Percentiles rank a stretch among this genome's conserved stretches.
Evolutionary conservation across 306 rosid genomes (phyloP).

Genomic region (Trichosanthes cucumerina): DNA sequence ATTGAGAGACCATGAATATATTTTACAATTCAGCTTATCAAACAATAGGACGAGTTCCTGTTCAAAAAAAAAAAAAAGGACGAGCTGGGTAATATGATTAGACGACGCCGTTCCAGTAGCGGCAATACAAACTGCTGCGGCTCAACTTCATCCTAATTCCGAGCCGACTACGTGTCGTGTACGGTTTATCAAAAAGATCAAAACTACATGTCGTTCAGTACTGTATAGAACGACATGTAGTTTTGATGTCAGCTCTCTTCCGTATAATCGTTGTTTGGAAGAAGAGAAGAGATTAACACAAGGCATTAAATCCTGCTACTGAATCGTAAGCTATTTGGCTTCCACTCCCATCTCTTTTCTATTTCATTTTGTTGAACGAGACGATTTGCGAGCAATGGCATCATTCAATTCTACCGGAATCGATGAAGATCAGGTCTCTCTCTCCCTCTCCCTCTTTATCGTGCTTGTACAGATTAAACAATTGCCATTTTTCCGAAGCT

Average conservation of each 20-base stretch:
- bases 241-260: not conserved
- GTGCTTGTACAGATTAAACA: not conserved
- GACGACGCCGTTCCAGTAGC: too few relatives aligned
- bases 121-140: too few relatives aligned
- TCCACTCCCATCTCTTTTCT: not conserved
- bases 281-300: not conserved
- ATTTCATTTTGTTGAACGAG: not conserved
- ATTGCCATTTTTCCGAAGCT: not conserved
- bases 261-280: not conserved
- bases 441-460: not conserved
- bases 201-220: not conserved
- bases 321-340: not conserved
- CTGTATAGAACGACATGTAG: not conserved
- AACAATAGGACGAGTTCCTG: too few relatives aligned
- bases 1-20: too few relatives aligned
- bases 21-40: too few relatives aligned
- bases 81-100: too few relatives aligned
- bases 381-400: constrained; percentile 18
- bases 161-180: not conserved
- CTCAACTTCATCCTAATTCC: not conserved
- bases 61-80: too few relatives aligned
- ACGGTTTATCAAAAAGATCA: not conserved
- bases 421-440: constrained; percentile 31
- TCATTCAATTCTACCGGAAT: constrained; percentile 9
- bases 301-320: not conserved